phyloP scores from a whole-genome alignment of 2,329 filamentous ascomycete species.

The Paecilomyces niveus region DNA sequence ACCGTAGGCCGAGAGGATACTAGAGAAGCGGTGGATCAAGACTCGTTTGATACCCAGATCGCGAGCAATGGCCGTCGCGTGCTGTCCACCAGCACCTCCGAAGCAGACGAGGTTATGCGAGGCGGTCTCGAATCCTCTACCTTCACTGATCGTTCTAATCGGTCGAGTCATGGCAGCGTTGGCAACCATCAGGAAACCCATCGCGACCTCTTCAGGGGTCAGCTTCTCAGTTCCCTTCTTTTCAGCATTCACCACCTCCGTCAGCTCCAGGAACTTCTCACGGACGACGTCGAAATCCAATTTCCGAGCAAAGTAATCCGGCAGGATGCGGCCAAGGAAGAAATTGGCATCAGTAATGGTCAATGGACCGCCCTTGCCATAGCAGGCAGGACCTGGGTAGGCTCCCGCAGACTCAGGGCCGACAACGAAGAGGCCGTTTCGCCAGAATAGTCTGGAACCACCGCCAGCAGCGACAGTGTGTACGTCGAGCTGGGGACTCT shows the following conservation, averaged over 20 bases:
- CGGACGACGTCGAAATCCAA: slow-evolving; percentile 37
- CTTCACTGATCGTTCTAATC: slow-evolving; percentile 18
- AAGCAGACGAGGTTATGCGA: slow-evolving; percentile 22
- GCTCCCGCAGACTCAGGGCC: slow-evolving; percentile 85
- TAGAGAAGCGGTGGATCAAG: slow-evolving; percentile 38
- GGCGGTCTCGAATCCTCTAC: slow-evolving; percentile 17
- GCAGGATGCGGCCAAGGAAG: slow-evolving; percentile 72
- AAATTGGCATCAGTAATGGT: slow-evolving; percentile 94
- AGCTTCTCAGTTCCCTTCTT: slow-evolving; percentile 18
- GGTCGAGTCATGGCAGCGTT: slow-evolving; percentile 17
- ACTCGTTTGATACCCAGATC: slow-evolving; percentile 35
- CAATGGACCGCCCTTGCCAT: slow-evolving; percentile 78
- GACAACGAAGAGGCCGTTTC: slow-evolving; percentile 80
- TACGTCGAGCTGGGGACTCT: slow-evolving; percentile 83
- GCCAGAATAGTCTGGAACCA: slow-evolving; percentile 62
- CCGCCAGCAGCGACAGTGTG: slow-evolving; percentile 90
- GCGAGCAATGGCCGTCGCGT: slow-evolving; percentile 37
- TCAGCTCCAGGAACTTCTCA: slow-evolving; percentile 37
- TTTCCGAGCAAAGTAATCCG: slow-evolving; percentile 56
- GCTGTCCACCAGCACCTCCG: slow-evolving; percentile 29
- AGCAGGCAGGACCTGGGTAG: slow-evolving; percentile 84
- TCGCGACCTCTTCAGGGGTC: slow-evolving; percentile 16
- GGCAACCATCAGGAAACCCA: slow-evolving; percentile 17
- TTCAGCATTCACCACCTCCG: slow-evolving; percentile 35
- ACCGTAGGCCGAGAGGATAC: slow-evolving; percentile 39